A percentile compares a stretch with the other conserved stretches of the same genome.
These are phyloP conservation scores for Candida ulmi DNA, from an alignment of 805 yeast genomes.

Conservation along the genomic window DNA sequence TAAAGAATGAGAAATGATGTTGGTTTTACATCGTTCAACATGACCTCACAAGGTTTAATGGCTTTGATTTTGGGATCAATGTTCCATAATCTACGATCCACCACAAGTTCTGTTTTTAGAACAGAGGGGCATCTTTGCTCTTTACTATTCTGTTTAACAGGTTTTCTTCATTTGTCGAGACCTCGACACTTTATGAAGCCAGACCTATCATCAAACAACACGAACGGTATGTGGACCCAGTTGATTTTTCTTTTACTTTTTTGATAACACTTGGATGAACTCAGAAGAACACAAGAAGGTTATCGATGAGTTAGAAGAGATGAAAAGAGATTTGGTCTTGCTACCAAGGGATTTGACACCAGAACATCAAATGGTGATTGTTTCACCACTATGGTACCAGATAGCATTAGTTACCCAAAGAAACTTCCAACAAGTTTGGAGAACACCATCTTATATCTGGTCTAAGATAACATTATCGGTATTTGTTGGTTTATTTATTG, in stretches of 20 bases:
- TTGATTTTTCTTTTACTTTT: slow-evolving; percentile 46
- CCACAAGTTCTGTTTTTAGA: slow-evolving; percentile 42
- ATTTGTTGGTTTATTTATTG: slow-evolving; percentile 54
- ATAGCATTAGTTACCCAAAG: slow-evolving; percentile 41
- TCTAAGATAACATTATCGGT: slow-evolving; percentile 48
- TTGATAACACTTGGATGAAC: slow-evolving; percentile 47
- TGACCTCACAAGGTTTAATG: slow-evolving; percentile 40
- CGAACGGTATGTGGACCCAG: slow-evolving; percentile 59
- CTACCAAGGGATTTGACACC: slow-evolving; percentile 21
- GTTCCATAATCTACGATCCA: slow-evolving; percentile 40
- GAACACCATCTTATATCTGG: slow-evolving; percentile 58
- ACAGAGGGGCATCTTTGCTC: slow-evolving; percentile 57
- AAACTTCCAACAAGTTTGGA: slow-evolving; percentile 56
- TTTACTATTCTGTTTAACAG: slow-evolving; percentile 58
- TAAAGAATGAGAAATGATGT: slow-evolving; percentile 42
- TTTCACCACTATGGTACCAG: slow-evolving; percentile 38
- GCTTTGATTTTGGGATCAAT: slow-evolving; percentile 50
- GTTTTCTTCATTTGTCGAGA: slow-evolving; percentile 49
- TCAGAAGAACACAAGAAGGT: slow-evolving; percentile 39
- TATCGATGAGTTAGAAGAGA: slow-evolving; percentile 28
- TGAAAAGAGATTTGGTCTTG: slow-evolving; percentile 30
- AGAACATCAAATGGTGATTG: slow-evolving; percentile 32
- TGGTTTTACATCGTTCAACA: slow-evolving; percentile 38
- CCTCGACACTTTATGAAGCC: slow-evolving; percentile 49
- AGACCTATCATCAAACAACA: slow-evolving; percentile 62